phyloP scores from a whole-genome alignment of 768 basidiomycete species.

The Mrakia blollopis region DNA sequence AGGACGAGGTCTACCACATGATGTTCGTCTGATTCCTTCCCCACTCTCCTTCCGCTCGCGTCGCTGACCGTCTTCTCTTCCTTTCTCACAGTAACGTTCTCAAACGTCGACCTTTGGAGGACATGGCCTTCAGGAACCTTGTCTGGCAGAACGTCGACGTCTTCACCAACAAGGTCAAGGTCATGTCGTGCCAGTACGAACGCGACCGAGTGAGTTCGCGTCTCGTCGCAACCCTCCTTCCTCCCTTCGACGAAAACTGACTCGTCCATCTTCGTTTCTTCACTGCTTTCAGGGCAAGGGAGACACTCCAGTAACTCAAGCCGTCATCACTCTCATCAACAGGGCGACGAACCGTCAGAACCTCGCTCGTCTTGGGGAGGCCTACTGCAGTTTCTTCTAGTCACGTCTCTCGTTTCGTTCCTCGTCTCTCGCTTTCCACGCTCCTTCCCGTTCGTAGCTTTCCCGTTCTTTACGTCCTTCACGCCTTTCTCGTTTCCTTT shows the following conservation, averaged over 20 bases:
- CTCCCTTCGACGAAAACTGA: background rate
- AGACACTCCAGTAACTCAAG: slow-evolving; percentile 27
- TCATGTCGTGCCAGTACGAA: slow-evolving; percentile 79
- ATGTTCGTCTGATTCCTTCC: background rate
- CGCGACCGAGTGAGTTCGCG: slow-evolving; percentile 61
- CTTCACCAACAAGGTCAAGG: slow-evolving; percentile 72
- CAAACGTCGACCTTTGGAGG: slow-evolving; percentile 58
- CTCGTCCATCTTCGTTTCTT: background rate
- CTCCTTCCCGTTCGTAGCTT: slow-evolving; percentile 5
- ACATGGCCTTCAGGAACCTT: slow-evolving; percentile 50
- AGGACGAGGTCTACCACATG: slow-evolving; percentile 69
- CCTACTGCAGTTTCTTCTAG: slow-evolving; percentile 26
- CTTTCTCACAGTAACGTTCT: slow-evolving; percentile 55
- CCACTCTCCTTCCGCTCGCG: background rate
- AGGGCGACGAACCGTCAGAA: slow-evolving; percentile 26
- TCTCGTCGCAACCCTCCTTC: background rate
- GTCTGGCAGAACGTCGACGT: slow-evolving; percentile 59
- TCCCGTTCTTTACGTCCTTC: background rate
- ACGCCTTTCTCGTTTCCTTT: background rate
- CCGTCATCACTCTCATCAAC: slow-evolving; percentile 33
- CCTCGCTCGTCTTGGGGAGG: slow-evolving; percentile 23
- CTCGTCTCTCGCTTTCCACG: background rate
- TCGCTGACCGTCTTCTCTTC: background rate
- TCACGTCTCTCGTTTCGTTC: background rate
- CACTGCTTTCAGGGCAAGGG: slow-evolving; percentile 10